Percentiles rank a stretch among this genome's conserved stretches.
Evolutionary conservation across 2,329 filamentous ascomycete species (phyloP).

Genomic region (Aspergillus fructus): DNA sequence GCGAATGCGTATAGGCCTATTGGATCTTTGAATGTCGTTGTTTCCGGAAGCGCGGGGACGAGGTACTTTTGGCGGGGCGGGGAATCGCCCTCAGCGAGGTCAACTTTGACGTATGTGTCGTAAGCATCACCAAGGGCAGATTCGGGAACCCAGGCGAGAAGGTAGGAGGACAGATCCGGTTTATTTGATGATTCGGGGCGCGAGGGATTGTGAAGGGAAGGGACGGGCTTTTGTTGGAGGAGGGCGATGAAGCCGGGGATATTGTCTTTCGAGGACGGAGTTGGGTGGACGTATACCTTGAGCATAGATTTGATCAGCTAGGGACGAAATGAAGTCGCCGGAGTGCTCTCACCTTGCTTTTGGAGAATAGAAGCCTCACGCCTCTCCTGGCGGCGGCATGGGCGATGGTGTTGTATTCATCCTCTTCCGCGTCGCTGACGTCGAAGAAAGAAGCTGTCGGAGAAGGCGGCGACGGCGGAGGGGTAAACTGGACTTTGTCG

Average conservation of each 20-base stretch:
- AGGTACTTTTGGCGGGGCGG: slow-evolving; percentile 85
- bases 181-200: slow-evolving; percentile 44
- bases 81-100: slow-evolving; percentile 76
- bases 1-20: slow-evolving; percentile 86
- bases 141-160: slow-evolving; percentile 93
- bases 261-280: slow-evolving; percentile 90
- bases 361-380: slow-evolving; percentile 91
- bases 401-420: slow-evolving; percentile 90
- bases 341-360: slow-evolving; percentile 75
- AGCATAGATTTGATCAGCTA: slow-evolving; percentile 6
- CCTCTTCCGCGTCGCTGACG: slow-evolving; percentile 93
- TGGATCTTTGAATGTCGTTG: slow-evolving; percentile 70
- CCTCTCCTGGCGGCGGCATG: slow-evolving; percentile 74
- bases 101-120: slow-evolving; percentile 92
- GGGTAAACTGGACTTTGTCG: slow-evolving; percentile 33
- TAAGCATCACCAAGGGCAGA: slow-evolving; percentile 80
- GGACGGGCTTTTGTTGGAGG: slow-evolving; percentile 74
- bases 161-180: slow-evolving; percentile 65
- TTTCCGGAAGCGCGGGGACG: slow-evolving; percentile 85
- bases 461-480: slow-evolving; percentile 56
- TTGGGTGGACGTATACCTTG: slow-evolving; percentile 93
- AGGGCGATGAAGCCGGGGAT: slow-evolving; percentile 91
- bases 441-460: slow-evolving; percentile 90
- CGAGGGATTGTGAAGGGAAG: slow-evolving; percentile 34
- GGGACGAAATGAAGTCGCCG: neutral